Conservation (phyloP, 2,329 filamentous ascomycete genomes). For the Pseudogymnoascus sp. region DNA sequence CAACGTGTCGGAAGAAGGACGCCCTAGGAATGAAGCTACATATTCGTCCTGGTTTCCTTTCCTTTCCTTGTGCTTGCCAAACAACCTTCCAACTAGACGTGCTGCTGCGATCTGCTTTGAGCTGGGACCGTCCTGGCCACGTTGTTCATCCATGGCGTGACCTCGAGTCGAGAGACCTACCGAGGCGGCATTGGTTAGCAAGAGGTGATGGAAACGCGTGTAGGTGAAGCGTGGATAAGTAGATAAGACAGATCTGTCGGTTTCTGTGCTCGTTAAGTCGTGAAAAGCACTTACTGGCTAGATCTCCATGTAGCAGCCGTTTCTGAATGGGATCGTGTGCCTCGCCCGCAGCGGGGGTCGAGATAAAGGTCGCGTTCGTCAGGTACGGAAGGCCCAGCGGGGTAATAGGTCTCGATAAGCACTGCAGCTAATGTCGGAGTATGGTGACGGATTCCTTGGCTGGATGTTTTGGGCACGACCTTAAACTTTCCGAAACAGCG, state of each 20-base stretch:
- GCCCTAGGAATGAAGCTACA: slow-evolving; percentile 53
- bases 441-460: slow-evolving; percentile 3
- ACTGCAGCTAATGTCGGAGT: slow-evolving; percentile 4
- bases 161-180: background rate
- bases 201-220: background rate
- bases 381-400: slow-evolving; percentile 7
- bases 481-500: slow-evolving; percentile 3
- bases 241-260: background rate
- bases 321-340: background rate
- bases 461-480: background rate
- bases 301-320: slow-evolving; percentile 1
- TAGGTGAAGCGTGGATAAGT: background rate
- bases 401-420: slow-evolving; percentile 2
- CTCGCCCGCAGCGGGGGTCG: background rate
- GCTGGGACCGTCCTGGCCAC: background rate
- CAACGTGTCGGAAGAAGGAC: slow-evolving; percentile 44
- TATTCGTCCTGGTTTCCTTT: slow-evolving; percentile 36
- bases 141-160: slow-evolving; percentile 2
- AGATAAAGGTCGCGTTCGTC: slow-evolving; percentile 6
- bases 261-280: background rate
- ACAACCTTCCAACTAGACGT: slow-evolving; percentile 53
- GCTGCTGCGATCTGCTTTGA: slow-evolving; percentile 19
- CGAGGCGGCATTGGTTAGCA: background rate
- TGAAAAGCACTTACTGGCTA: background rate
- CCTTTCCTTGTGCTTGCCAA: slow-evolving; percentile 34